Base-by-base conservation (phyloP, 768 basidiomycete genomes). In the Termitomyces sp. region DNA sequence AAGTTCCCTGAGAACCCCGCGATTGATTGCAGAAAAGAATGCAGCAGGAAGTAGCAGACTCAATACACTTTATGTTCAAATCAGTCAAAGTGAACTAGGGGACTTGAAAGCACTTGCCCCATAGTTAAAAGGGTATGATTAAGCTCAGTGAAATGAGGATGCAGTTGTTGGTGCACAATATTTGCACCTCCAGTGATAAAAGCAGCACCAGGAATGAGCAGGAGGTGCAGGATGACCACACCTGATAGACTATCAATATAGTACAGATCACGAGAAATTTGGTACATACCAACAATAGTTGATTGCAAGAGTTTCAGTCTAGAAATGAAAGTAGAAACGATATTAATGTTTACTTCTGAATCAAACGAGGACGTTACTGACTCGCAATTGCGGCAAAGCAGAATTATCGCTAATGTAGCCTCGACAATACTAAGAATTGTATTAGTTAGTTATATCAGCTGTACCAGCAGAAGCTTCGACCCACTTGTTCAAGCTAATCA, bases 151-250 rank as follows among this genome's bases (percentile, higher is more conserved):
- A 82, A 67, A 65, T 86, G 84, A 2, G 86, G 86, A 65, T 89
- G 84, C 9, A 92, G 74, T 57, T 87, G 79, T 70, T 92, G 89
- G 53, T 88, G 81, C 67, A 83, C 74, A 32, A 91, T 76, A 25
- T 81, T 79, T n/a, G 83, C 85, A 49, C 89, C 89, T 29, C 89
- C 89, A 2, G 82, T 81, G n/a, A 91, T 76, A 69, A 91, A 91
- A 0, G 88, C 78, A 4, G 81, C 77, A 2, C 89, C 89, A 0
- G 89, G 89, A 48, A 91, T 77, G 14, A 92, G 79, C 1, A 92
- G 78, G 1, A 91, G 77, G 69, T 89, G 89, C 10, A 92, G 77
- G n/a, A 92, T 72, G 6, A 90, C 79, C 8, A 92, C 89, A 17
- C 89, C 87, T 85, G 8, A 9, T 31, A 25, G 20, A 37, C 56